Base-by-base conservation (phyloP, 2,329 filamentous ascomycete species). In the Fusarium lateritium region DNA sequence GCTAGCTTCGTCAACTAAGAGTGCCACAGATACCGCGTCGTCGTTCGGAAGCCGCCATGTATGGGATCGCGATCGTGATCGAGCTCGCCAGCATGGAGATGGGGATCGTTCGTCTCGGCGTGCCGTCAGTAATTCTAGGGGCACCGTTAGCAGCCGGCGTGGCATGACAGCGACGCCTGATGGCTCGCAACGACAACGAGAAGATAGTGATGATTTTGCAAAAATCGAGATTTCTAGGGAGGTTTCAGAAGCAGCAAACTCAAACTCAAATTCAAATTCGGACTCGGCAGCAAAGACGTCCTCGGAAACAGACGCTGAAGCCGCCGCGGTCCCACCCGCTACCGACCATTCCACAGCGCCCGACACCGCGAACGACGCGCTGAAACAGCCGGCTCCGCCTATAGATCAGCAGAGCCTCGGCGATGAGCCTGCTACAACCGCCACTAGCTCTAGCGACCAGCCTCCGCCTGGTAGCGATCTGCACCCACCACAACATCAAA, bases 1-100 rank as follows among this genome's bases (percentile, higher is more conserved):
- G 39, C 69, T 81, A 60, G 71, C 76, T 33, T 79, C 81, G 52
- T 78, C 77, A 52, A 78, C 69, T 55, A 73, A 67, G 69, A 68
- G 76, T 67, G 44, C 56, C 40, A 59, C 68, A 46, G 61, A 72
- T 40, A 61, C 65, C 22, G 52, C 56, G 15, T 71, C 70, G 42
- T 71, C 74, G 19, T 42, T 73, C 21, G 63, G 69, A 28, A 75
- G 72, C 47, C 73, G 71, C 54, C 71, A 73, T 38, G 42, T 70
- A 15, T 73, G 70, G 70, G 70, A 73, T 62, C 67, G 68, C 51
- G 70, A 72, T 68, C 69, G 65, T 56, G 61, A 69, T 54, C 72
- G 63, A 43, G 44, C 55, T 68, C 60, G 53, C 15, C 58, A 62
- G 21, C 62, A 72, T 51, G 61, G 65, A 26, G 58, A 72, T 51